Conservation (phyloP, 2,329 filamentous ascomycete genomes). For the Pseudocercospora crystallina region DNA sequence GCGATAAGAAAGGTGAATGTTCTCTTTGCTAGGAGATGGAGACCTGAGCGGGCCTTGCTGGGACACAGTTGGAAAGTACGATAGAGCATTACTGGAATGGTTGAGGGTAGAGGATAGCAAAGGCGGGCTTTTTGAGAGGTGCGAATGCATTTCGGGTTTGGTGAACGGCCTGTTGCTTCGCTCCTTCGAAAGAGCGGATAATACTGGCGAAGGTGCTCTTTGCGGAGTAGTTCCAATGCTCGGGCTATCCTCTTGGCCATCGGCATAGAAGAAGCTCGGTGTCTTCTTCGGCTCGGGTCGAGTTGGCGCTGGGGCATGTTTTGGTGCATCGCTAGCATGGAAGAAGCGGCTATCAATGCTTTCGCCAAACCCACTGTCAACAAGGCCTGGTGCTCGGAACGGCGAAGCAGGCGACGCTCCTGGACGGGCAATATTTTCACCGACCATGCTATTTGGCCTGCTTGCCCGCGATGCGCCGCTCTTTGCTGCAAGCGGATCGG, state of each 20-base stretch:
- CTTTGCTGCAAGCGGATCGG: constrained; percentile 18
- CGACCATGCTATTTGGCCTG: constrained; percentile 41
- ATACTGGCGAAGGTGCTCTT: constrained; percentile 40
- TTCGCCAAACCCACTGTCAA: constrained; percentile 24
- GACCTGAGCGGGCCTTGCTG: constrained; percentile 35
- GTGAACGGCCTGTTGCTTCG: constrained; percentile 24
- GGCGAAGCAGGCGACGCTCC: constrained; percentile 31
- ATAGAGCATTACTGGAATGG: constrained; percentile 29
- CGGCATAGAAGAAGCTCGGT: constrained; percentile 53
- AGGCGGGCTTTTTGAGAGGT: constrained; percentile 28
- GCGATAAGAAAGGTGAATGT: constrained; percentile 50
- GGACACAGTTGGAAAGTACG: constrained; percentile 33
- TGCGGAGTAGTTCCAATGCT: constrained; percentile 33
- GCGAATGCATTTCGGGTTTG: constrained; percentile 17
- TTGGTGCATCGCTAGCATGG: constrained; percentile 73
- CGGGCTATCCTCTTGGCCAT: constrained; percentile 46
- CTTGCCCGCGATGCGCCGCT: constrained; percentile 16
- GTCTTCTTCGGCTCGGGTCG: constrained; percentile 45
- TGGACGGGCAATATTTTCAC: constrained; percentile 31
- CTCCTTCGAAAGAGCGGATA: constrained; percentile 30
- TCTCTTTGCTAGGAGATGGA: constrained; percentile 48
- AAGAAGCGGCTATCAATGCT: constrained; percentile 72
- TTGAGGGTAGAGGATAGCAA: constrained; percentile 35
- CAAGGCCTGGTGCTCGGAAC: constrained; percentile 36
- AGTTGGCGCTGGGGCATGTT: constrained; percentile 32